phyloP scores from a whole-genome alignment of 495 filamentous ascomycete genomes.

The Terfezia claveryi region DNA sequence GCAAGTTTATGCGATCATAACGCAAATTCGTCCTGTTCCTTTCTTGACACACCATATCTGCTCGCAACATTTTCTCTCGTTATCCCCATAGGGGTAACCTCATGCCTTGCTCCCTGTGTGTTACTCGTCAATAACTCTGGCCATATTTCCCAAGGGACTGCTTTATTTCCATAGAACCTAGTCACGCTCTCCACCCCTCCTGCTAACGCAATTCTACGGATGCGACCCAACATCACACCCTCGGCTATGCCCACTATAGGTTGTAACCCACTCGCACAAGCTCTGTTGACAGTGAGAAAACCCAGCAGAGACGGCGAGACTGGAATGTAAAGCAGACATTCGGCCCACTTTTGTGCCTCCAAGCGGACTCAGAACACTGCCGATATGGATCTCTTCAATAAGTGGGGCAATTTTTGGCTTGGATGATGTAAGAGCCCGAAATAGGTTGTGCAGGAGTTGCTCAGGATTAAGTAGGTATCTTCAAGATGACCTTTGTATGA shows the following conservation, averaged over 20 bases:
- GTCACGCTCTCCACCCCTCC: conserved; percentile 93
- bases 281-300: conserved; percentile 75
- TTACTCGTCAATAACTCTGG: conserved; percentile 40
- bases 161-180: conserved; percentile 57
- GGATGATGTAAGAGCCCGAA: conserved; percentile 14
- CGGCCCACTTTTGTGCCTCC: conserved; percentile 78
- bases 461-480: conserved; percentile 81
- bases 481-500: conserved; percentile 65
- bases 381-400: conserved; percentile 65
- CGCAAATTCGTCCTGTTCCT: conserved; percentile 67
- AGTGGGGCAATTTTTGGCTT: conserved; percentile 50
- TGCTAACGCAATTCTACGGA: conserved; percentile 46
- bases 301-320: conserved; percentile 47
- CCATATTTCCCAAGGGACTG: conserved; percentile 69
- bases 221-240: conserved; percentile 45
- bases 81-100: conserved; percentile 45
- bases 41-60: conserved; percentile 48
- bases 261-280: conserved; percentile 57
- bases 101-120: conserved; percentile 58
- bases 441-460: conserved; percentile 58
- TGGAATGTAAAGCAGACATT: conserved; percentile 69
- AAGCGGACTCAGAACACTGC: conserved; percentile 74
- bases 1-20: conserved; percentile 51
- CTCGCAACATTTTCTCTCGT: conserved; percentile 80
- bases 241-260: conserved; percentile 49